Evolutionary conservation across 345 rosid genomes (phyloP).

Genomic region (Geranium brycei): DNA sequence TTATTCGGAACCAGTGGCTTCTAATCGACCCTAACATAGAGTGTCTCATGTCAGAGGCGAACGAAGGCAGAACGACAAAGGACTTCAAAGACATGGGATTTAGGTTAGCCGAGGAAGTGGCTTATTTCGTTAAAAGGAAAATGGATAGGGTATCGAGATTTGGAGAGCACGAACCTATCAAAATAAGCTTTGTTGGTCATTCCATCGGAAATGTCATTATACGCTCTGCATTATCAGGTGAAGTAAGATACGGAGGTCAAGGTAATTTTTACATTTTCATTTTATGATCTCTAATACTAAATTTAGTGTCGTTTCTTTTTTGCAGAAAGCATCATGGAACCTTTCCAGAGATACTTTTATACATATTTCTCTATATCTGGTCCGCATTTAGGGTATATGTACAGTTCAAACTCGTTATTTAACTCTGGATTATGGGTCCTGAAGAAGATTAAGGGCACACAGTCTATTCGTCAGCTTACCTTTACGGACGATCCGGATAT

Average conservation of each 20-base stretch:
- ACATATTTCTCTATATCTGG: slow-evolving; percentile 82
- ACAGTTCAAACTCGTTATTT: slow-evolving; percentile 84
- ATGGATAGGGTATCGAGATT: slow-evolving; percentile 56
- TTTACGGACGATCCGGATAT: slow-evolving; percentile 84
- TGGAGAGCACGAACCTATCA: slow-evolving; percentile 47
- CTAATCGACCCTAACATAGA: slow-evolving; percentile 77
- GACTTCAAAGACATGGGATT: slow-evolving; percentile 91
- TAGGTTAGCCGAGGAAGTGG: slow-evolving; percentile 79
- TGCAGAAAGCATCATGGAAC: slow-evolving; percentile 83
- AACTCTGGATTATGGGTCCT: slow-evolving; percentile 89
- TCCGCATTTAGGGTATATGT: slow-evolving; percentile 89
- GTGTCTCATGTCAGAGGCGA: slow-evolving; percentile 88
- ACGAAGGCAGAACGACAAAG: slow-evolving; percentile 81
- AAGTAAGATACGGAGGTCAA: not conserved
- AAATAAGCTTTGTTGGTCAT: slow-evolving; percentile 90
- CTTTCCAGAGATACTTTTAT: slow-evolving; percentile 49
- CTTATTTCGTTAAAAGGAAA: slow-evolving; percentile 64
- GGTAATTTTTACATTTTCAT: not conserved
- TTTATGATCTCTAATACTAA: not conserved
- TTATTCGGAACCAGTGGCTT: slow-evolving; percentile 90
- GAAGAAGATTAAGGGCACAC: slow-evolving; percentile 79
- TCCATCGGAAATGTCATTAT: slow-evolving; percentile 87
- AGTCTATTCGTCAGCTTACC: slow-evolving; percentile 93
- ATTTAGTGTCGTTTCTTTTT: not conserved
- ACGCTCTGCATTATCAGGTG: slow-evolving; percentile 81